These are phyloP conservation scores for Hydnomerulius pinastri DNA, from an alignment of 768 basidiomycete genomes.

Conservation along the genomic window DNA sequence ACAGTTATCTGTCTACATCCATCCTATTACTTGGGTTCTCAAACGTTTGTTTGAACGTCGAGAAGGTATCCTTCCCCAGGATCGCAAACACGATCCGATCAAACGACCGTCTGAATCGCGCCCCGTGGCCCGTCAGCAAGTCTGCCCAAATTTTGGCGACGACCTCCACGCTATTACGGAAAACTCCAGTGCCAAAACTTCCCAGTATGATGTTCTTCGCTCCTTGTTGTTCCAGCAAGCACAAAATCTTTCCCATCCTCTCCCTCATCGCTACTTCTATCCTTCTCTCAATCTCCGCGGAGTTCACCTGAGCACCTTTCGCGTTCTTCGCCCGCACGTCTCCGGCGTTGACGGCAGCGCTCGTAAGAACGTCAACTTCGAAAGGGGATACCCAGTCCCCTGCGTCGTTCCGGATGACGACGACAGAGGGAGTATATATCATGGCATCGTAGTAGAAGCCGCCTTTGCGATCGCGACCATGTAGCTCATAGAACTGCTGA, in stretches of 20 bases:
- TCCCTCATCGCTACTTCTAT: conserved; percentile 66
- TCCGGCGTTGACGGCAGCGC: conserved; percentile 75
- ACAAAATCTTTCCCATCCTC: conserved; percentile 68
- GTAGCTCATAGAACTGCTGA: conserved; percentile 62
- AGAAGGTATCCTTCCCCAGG: conserved; percentile 50
- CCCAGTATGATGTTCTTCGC: conserved; percentile 65
- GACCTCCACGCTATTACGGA: conserved; percentile 59
- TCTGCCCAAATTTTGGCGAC: conserved; percentile 70
- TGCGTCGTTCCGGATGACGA: conserved; percentile 62
- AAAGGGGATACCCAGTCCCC: conserved; percentile 59
- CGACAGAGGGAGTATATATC: conserved; percentile 68
- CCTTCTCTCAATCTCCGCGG: conserved; percentile 26
- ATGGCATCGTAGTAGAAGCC: conserved; percentile 80
- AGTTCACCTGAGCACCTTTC: conserved; percentile 1
- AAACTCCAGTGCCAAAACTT: conserved; percentile 79
- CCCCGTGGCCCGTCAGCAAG: conserved; percentile 47
- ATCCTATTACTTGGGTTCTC: conserved; percentile 13
- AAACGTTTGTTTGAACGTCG: conserved; percentile 41
- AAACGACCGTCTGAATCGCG: conserved; percentile 61
- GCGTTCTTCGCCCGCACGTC: conserved; percentile 37
- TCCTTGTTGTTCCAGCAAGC: conserved; percentile 63
- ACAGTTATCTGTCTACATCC: background rate
- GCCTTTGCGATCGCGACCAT: conserved; percentile 46
- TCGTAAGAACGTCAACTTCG: conserved; percentile 65
- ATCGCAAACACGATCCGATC: conserved; percentile 70